Evolutionary conservation across 2,329 filamentous ascomycete genomes (phyloP).

Genomic region (Ambrosiella beaveri): DNA sequence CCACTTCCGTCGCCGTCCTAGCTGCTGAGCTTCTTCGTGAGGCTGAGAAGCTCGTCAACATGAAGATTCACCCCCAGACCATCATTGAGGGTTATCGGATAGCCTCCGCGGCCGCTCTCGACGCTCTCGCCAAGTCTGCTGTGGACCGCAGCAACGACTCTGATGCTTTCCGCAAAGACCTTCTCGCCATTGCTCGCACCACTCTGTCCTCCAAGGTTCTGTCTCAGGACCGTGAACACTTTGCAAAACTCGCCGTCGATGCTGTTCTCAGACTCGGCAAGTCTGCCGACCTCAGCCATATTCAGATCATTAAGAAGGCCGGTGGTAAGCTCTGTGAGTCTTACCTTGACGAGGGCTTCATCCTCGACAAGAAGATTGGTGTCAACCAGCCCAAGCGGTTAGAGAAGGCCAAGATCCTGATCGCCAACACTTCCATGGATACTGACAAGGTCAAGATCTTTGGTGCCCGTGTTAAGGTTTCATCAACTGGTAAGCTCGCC

Average conservation of each 20-base stretch:
- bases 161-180: conserved; percentile 73
- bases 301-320: conserved; percentile 98
- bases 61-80: conserved; percentile 97
- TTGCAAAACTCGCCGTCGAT: conserved; percentile 75
- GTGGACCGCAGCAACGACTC: conserved; percentile 78
- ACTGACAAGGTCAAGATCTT: conserved; percentile 99
- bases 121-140: conserved; percentile 66
- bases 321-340: conserved; percentile 95
- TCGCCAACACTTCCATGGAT: conserved; percentile 98
- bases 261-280: conserved; percentile 80
- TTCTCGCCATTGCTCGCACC: conserved; percentile 79
- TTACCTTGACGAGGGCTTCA: conserved; percentile 95
- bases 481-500: conserved; percentile 90
- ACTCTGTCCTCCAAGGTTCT: conserved; percentile 96
- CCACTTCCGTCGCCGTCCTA: conserved; percentile 90
- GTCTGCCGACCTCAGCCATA: conserved; percentile 87
- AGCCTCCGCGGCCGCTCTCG: conserved; percentile 75
- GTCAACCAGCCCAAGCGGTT: conserved; percentile 96
- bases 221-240: conserved; percentile 82
- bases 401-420: conserved; percentile 94
- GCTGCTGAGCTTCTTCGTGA: conserved; percentile 90
- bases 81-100: conserved; percentile 99
- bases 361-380: conserved; percentile 96
- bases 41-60: conserved; percentile 90
- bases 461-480: conserved; percentile 89